Evolutionary conservation across 2,329 filamentous ascomycete genomes (phyloP), one percentile per base, ranked within the genome.

Genomic region (Microdochium trichocladiopsis): DNA sequence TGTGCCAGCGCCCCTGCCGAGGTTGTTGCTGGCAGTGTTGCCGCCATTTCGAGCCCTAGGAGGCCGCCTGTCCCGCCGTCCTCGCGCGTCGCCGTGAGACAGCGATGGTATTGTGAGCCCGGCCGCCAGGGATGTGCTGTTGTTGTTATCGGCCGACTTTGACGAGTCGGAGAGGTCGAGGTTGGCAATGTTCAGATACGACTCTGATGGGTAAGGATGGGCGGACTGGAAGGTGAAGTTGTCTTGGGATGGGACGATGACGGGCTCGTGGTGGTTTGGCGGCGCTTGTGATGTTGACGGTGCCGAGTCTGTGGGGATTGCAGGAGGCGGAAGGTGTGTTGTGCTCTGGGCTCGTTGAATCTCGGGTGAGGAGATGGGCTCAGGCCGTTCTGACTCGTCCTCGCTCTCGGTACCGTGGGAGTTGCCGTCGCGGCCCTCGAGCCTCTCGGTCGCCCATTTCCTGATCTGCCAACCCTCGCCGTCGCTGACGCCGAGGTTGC

Each of bases 401-500:
- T 88, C 85, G 63, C 84, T 87, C 56, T 87, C 84, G 52, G 78
- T 77, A 56, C 70, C 75, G 49, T 77, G 74, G 3, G 76, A 72
- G 24, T 74, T 69, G 25, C 72, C 70, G 41, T 84, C 79, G 33
- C 79, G 76, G 25, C 84, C 83, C 50, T 89, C 84, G 18, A 88
- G 70, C 25, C 85, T 76, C 67, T 91, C 87, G 2, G 81, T 85
- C 1, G 83, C 84, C 83, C 83, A 87, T 64, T 73, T 73, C 52
- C 83, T 72, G 52, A 86, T 72, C 55, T 71, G 75, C 73, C 78
- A 82, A 21, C 79, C 90, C 67, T 96, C 92, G 14, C 89, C 89
- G 67, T 94, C 88, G 48, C 79, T 80, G 12, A 94, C 66, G 0
- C 90, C 90, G 52, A 95, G 76, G 57, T 89, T 84, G 64, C 91